Conservation (phyloP, 208 protist genomes). For the Leishmania gerbilli region DNA sequence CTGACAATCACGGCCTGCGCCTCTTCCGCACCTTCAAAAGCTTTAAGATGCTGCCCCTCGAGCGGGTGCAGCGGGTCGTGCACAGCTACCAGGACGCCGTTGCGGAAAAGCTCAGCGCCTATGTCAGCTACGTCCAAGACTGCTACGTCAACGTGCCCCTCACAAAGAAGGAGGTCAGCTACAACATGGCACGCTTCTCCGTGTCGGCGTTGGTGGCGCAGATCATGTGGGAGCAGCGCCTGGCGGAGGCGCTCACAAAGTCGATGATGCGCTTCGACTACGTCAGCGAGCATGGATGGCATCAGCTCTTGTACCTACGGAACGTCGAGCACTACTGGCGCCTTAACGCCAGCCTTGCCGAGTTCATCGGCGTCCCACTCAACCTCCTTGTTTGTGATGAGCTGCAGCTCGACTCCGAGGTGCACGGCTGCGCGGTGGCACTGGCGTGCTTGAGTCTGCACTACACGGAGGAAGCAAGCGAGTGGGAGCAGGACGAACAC, state of each 20-base stretch:
- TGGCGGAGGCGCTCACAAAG: constrained; percentile 56
- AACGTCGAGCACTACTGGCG: constrained; percentile 81
- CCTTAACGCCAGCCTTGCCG: constrained; percentile 69
- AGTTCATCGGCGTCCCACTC: constrained; percentile 70
- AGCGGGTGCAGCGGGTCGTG: constrained; percentile 71
- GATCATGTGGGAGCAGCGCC: constrained; percentile 73
- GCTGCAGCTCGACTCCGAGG: constrained; percentile 60
- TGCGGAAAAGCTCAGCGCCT: constrained; percentile 57
- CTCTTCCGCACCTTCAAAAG: constrained; percentile 70
- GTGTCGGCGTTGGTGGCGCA: constrained; percentile 58
- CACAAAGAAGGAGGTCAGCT: constrained; percentile 47
- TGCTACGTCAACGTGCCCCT: constrained; percentile 68
- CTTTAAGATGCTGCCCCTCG: constrained; percentile 69
- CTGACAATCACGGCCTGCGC: constrained; percentile 37
- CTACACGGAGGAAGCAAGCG: constrained; percentile 67
- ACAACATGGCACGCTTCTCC: constrained; percentile 51
- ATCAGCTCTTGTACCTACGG: constrained; percentile 84
- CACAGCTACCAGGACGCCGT: constrained; percentile 67
- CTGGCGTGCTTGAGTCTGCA: constrained; percentile 79
- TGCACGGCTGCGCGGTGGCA: constrained; percentile 84
- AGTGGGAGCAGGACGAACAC: constrained; percentile 70
- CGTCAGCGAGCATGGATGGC: constrained; percentile 83
- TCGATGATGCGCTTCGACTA: constrained; percentile 70
- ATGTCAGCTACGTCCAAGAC: constrained; percentile 67
- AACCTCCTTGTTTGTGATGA: constrained; percentile 41